phyloP scores from a whole-genome alignment of 1,284 basidiomycete species.

The Phylloboletellus chloephorus region DNA sequence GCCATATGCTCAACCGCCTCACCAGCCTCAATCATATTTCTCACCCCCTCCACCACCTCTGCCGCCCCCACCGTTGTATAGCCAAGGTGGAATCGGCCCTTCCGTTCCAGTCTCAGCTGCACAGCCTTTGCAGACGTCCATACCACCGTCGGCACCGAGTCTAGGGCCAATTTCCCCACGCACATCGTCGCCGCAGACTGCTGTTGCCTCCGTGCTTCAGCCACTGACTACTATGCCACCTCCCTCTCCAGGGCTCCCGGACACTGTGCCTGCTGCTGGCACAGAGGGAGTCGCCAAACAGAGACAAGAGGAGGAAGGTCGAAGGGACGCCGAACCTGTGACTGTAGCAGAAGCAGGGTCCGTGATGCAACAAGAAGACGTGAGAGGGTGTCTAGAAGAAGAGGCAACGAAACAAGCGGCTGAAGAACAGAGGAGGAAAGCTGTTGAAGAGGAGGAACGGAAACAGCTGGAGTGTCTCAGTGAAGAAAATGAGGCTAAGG shows the following conservation, averaged over 20 bases:
- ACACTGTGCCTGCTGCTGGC: background rate
- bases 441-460: background rate
- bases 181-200: slow-evolving; percentile 1
- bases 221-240: background rate
- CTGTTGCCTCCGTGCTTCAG: background rate
- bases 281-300: slow-evolving; percentile 1
- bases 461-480: background rate
- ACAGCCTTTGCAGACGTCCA: slow-evolving; percentile 9
- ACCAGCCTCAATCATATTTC: slow-evolving; percentile 17
- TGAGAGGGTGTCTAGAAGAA: slow-evolving; percentile 1
- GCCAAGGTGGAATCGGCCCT: slow-evolving; percentile 3
- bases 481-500: slow-evolving; percentile 14
- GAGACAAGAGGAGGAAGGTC: slow-evolving; percentile 5
- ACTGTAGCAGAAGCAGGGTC: background rate
- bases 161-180: slow-evolving; percentile 6
- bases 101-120: background rate
- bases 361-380: background rate
- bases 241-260: slow-evolving; percentile 1
- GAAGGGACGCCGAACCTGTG: background rate
- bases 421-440: slow-evolving; percentile 3
- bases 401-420: background rate
- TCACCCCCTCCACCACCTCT: slow-evolving; percentile 18
- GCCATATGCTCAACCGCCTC: slow-evolving; percentile 5
- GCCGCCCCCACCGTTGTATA: slow-evolving; percentile 10
- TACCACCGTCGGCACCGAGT: background rate